phyloP scores from a whole-genome alignment of 371 early-diverging fungal species.

The Mucor sp. region DNA sequence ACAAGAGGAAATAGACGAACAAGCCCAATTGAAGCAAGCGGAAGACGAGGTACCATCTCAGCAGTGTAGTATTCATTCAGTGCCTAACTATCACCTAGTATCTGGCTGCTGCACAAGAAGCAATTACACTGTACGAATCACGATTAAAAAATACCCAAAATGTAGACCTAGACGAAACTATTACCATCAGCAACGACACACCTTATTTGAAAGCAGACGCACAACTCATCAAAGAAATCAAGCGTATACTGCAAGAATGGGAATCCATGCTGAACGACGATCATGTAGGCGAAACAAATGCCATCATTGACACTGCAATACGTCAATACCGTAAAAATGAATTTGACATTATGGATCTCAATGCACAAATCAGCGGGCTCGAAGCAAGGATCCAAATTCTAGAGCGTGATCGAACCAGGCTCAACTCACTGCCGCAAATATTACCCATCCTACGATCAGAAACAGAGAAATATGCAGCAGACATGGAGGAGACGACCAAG shows the following conservation, averaged over 20 bases:
- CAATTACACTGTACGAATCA: neutral
- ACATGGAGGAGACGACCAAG: slow-evolving; percentile 6
- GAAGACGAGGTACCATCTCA: neutral
- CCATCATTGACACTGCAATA: neutral
- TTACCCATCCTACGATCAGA: slow-evolving; percentile 16
- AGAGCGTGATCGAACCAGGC: slow-evolving; percentile 5
- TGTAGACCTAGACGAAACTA: neutral
- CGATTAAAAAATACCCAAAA: neutral
- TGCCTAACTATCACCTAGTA: neutral
- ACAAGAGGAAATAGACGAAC: neutral
- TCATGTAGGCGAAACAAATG: neutral
- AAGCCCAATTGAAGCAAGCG: neutral
- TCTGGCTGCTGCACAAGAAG: neutral
- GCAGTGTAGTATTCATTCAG: neutral
- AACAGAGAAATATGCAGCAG: slow-evolving; percentile 1
- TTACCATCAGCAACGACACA: neutral
- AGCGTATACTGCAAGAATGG: neutral
- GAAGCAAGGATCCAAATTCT: slow-evolving; percentile 10
- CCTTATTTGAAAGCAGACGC: neutral
- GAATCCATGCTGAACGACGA: neutral
- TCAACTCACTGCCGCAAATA: slow-evolving; percentile 20
- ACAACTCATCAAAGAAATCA: neutral
- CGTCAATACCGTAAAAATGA: slow-evolving; percentile 5
- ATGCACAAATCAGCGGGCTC: slow-evolving; percentile 21
- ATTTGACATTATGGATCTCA: slow-evolving; percentile 17